These are phyloP conservation scores for Coemansia sp. DNA, from an alignment of 192 early-diverging fungal species.

Conservation along the genomic window DNA sequence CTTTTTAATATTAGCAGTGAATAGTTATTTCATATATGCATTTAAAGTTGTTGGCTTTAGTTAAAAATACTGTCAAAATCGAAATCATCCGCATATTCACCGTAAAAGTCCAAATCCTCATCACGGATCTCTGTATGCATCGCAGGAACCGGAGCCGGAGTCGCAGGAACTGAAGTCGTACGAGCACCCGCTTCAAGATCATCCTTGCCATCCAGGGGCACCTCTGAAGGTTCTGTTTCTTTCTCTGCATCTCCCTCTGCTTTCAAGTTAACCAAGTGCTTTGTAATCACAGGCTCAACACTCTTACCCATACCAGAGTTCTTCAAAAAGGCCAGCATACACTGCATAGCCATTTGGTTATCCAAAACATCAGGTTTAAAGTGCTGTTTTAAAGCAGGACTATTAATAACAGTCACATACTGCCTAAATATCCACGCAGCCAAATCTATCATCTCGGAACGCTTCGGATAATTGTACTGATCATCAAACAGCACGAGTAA, in stretches of 20 bases:
- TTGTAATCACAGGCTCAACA: slow-evolving; percentile 31
- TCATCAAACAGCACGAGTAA: slow-evolving; percentile 36
- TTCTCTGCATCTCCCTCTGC: no score
- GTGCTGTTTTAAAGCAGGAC: slow-evolving; percentile 13
- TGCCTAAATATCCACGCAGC: slow-evolving; percentile 45
- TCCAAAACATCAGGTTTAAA: slow-evolving; percentile 32
- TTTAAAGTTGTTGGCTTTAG: background rate
- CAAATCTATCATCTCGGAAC: slow-evolving; percentile 29
- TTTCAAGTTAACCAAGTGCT: slow-evolving; percentile 22
- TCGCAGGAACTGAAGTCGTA: no score
- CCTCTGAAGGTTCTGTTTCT: no score
- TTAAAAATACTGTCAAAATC: slow-evolving; percentile 26
- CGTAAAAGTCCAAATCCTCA: slow-evolving; percentile 11
- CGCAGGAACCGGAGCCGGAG: background rate
- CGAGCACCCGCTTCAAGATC: no score
- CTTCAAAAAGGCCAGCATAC: slow-evolving; percentile 32
- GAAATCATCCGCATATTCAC: slow-evolving; percentile 21
- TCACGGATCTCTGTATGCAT: slow-evolving; percentile 1
- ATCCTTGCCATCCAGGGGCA: no score
- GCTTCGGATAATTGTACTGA: slow-evolving; percentile 17
- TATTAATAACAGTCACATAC: slow-evolving; percentile 35
- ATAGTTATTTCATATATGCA: background rate
- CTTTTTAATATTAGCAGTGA: background rate
- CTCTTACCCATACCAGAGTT: slow-evolving; percentile 14
- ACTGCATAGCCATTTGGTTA: slow-evolving; percentile 33